phyloP scores from a whole-genome alignment of 768 basidiomycete species.

The Naematelia encephala region DNA sequence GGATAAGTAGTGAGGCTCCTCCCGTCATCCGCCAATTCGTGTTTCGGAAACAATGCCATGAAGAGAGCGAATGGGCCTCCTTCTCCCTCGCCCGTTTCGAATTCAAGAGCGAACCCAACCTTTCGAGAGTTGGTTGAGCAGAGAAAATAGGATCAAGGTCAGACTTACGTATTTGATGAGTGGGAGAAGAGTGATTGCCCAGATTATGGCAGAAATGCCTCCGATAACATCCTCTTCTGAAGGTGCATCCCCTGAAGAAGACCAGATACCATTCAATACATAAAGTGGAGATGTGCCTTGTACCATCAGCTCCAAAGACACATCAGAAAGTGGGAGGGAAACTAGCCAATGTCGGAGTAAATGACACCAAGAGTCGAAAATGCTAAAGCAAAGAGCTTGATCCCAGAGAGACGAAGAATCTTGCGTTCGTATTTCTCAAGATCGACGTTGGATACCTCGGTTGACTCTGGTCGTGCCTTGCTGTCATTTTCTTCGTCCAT shows the following conservation, averaged over 20 bases:
- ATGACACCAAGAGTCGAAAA: constrained; percentile 51
- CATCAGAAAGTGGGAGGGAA: not conserved
- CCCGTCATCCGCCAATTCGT: constrained; percentile 50
- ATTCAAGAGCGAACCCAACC: constrained; percentile 55
- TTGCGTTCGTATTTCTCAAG: constrained; percentile 7
- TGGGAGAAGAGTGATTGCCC: constrained; percentile 63
- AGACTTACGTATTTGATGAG: constrained; percentile 60
- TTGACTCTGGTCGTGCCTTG: not conserved
- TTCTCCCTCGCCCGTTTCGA: constrained; percentile 62
- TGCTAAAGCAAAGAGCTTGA: constrained; percentile 15
- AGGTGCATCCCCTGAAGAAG: constrained; percentile 55
- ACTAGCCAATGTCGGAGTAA: constrained; percentile 53
- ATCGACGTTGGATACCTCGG: not conserved
- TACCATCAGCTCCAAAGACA: not conserved
- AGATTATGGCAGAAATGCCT: constrained; percentile 62
- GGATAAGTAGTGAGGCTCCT: constrained; percentile 59
- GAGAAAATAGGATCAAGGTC: constrained; percentile 19
- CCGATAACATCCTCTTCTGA: constrained; percentile 64
- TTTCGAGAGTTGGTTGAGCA: constrained; percentile 42
- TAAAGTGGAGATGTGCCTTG: constrained; percentile 64
- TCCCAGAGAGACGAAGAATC: constrained; percentile 9
- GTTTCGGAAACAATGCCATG: constrained; percentile 16
- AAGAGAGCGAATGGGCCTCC: constrained; percentile 65
- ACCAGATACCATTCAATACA: constrained; percentile 65
- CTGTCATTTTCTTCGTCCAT: too few species aligned